Evolutionary conservation across 2,329 filamentous ascomycete species (phyloP), one percentile per base, ranked within the genome.

Genomic region (Paraphoma chrysanthemicola): DNA sequence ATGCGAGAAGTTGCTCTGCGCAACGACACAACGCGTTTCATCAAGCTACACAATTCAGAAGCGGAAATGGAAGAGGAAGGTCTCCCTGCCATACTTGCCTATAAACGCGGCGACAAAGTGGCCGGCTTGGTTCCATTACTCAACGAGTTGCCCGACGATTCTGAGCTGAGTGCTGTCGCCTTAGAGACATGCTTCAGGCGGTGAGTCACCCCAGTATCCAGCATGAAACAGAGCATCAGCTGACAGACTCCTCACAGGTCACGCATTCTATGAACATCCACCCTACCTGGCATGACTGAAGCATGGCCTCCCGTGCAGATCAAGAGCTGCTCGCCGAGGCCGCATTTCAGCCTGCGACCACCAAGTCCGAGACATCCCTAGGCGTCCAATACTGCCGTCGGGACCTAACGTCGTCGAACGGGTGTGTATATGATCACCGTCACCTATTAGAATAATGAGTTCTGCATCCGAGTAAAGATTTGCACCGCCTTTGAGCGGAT

Each of bases 41-140:
- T 98, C 79, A 96, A 94, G 79, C 86, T 98, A 46, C 89, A 96
- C 77, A 92, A 92, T 74, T 88, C 91, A 60, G 93, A 97, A 56
- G 96, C 97, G 38, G 93, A 98, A 75, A 97, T 98, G 82, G 92
- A 97, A 74, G 87, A 90, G 56, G 90, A 93, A 31, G 89, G 90
- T 44, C 90, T 97, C 1, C 95, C 95, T 0, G 92, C 95, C 4
- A 82, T 98, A 38, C 82, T 98, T 47, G 94, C 91, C 10, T 99
- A 99, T 81, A 88, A 88, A 56, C 91, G 89, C 69, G 93, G 93
- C 51, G 93, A 98, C 63, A 88, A 97, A 63, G 93, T 98, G 68
- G 91, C 92, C 62, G 96, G 93, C 69, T 82, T 98, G 50, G 91
- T 95, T 0, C 93, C 94, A 52, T 84, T 98, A 49, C 86, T 96